A percentile compares a stretch with the other conserved stretches of the same genome.
phyloP scores from a whole-genome alignment of 495 filamentous ascomycete genomes.

The Chaetomium tenue region DNA sequence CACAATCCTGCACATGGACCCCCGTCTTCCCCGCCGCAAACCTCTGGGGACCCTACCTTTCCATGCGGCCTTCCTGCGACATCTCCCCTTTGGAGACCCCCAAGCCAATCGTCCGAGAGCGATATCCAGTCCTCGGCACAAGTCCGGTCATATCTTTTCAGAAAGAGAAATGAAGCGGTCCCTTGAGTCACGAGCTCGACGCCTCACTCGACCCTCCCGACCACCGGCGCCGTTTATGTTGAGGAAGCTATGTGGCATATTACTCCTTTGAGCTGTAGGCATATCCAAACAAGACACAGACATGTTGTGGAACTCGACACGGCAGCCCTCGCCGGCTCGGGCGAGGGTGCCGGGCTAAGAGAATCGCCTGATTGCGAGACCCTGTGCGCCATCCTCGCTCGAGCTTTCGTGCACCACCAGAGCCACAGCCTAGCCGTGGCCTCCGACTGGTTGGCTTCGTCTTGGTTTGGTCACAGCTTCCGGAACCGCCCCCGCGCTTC shows the following conservation, averaged over 20 bases:
- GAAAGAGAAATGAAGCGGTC: neutral
- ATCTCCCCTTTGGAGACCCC: neutral
- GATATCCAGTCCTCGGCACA: neutral
- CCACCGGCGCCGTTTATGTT: neutral
- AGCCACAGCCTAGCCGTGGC: neutral
- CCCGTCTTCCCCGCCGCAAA: neutral
- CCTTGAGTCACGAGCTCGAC: neutral
- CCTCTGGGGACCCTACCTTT: neutral
- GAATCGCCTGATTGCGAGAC: neutral
- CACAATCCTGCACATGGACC: neutral
- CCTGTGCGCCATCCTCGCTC: neutral
- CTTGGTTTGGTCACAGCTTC: neutral
- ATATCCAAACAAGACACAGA: neutral
- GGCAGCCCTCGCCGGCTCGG: conserved; percentile 1
- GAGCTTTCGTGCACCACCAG: neutral
- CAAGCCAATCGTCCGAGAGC: neutral
- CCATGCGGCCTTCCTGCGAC: neutral
- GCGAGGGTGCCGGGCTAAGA: neutral
- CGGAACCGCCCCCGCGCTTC: neutral
- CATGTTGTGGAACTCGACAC: neutral
- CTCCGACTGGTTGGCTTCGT: neutral
- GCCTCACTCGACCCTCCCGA: neutral
- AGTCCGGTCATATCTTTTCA: neutral
- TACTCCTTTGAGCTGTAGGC: neutral
- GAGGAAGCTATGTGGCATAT: neutral